Evolutionary conservation across 164 flowering plant genomes (phyloP), one percentile per base, ranked within the genome.

Genomic region (Berberis vulgaris): DNA sequence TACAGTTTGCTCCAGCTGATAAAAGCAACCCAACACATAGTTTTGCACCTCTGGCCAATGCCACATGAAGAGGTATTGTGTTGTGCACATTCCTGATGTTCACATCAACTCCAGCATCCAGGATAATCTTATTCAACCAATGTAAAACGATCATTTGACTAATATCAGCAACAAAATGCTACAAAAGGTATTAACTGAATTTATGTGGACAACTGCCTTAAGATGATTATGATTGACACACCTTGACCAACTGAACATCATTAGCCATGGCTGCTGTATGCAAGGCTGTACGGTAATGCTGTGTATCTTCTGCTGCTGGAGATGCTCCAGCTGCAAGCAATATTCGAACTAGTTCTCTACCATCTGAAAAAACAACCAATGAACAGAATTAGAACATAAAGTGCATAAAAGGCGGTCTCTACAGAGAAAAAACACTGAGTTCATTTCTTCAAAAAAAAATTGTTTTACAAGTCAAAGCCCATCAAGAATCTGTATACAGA

Each of bases 311-410:
- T 41, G 91, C 89, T 66, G 85, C 72, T 55, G 96, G 91, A 76
- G 89, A 86, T 57, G 97, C 99, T 62, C 99, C 99, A 72, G 99
- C 94, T 69, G 86, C 82, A 66, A 95, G 96, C 77, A 95, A 78
- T 61, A 91, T 62, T 59, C 69, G 77, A 45, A 88, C 99, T 76
- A 91, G 64, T 72, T 89, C 92, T 78, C 99, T 84, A 45, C 96
- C 97, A 73, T 86, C 99, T 95, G 41, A 56, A 59, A 72, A 63
- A 45, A 38, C 60, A 57, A 26, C 26, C 26, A 26, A 26, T 26
- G 26, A 26, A 26, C 26, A 26, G 26, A 26, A 26, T 26, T 26
- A 26, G 26, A 26, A 26, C 26, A 26, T 26, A 26, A 26, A 26
- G 26, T 26, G 26, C 26, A 26, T 26, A 26, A 26, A 26, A 26